phyloP scores from a whole-genome alignment of 208 protist species.

The Zelonia costaricensis region DNA sequence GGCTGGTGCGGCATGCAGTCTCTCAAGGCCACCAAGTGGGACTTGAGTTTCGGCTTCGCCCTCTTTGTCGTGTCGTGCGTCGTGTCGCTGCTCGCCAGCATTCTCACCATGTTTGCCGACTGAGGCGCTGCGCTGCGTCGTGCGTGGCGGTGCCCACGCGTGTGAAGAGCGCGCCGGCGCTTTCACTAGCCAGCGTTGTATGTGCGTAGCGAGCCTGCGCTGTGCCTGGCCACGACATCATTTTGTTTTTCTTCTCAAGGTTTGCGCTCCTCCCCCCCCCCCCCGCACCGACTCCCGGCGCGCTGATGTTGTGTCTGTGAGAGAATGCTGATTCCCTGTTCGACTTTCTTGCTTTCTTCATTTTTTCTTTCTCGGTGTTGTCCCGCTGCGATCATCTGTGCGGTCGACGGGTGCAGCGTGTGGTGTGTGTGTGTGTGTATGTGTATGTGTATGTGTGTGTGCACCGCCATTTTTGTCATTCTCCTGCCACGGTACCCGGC shows the following conservation, averaged over 20 bases:
- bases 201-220: no score
- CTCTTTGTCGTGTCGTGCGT: conserved; percentile 28
- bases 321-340: not conserved
- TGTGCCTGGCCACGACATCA: no score
- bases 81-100: conserved; percentile 23
- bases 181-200: no score
- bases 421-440: not conserved
- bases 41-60: conserved; percentile 19
- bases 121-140: no score
- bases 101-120: conserved; percentile 19
- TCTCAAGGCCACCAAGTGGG: conserved; percentile 23
- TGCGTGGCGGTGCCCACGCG: no score
- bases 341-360: not conserved
- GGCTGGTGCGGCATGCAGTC: conserved; percentile 37
- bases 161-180: no score
- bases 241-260: not conserved
- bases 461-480: not conserved
- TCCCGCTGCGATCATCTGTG: no score
- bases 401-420: no score
- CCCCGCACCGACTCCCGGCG: no score
- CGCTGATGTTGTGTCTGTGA: not conserved
- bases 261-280: not conserved
- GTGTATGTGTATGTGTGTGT: not conserved
- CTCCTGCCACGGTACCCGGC: not conserved
- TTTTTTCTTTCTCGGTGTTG: no score